Evolutionary conservation across 2,329 filamentous ascomycete genomes (phyloP).

Genomic region (Fusarium sp.): DNA sequence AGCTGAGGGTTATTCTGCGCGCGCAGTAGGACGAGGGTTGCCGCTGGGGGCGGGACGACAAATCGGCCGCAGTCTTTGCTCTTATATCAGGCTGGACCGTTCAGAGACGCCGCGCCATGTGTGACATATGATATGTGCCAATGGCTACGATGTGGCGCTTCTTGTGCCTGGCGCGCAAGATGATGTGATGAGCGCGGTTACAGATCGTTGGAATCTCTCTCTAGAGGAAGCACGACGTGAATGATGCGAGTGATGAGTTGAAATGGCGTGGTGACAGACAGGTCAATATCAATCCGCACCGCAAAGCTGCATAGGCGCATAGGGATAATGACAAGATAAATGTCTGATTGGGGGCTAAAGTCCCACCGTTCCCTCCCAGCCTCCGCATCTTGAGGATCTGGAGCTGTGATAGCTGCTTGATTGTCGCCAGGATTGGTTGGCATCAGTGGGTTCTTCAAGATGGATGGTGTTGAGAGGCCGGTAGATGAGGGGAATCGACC

Average conservation of each 20-base stretch:
- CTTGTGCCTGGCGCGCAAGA: conserved; percentile 17
- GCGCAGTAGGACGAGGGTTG: conserved; percentile 12
- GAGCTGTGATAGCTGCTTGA: not conserved
- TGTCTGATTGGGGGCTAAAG: not conserved
- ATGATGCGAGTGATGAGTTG: too few species aligned
- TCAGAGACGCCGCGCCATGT: not conserved
- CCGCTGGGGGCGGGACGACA: conserved; percentile 20
- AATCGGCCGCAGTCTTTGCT: conserved; percentile 2
- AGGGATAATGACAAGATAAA: not conserved
- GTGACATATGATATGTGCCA: conserved; percentile 25
- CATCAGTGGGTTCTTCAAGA: not conserved
- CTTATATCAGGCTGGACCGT: conserved; percentile 22
- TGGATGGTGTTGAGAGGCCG: not conserved
- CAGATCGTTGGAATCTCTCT: not conserved
- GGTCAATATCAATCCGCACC: not conserved
- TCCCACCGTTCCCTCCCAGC: not conserved
- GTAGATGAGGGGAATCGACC: conserved; percentile 12
- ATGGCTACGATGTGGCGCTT: conserved; percentile 5
- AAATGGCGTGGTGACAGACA: not conserved
- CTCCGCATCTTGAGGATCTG: not conserved
- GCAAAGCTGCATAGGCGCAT: not conserved
- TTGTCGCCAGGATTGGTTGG: not conserved
- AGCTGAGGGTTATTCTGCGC: conserved; percentile 1
- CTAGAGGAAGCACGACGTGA: too few species aligned
- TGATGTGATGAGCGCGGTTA: conserved; percentile 22